A percentile compares a stretch with the other conserved stretches of the same genome.
Conservation (phyloP, 2,329 filamentous ascomycete species). For the Sporothrix dimorphospora region DNA sequence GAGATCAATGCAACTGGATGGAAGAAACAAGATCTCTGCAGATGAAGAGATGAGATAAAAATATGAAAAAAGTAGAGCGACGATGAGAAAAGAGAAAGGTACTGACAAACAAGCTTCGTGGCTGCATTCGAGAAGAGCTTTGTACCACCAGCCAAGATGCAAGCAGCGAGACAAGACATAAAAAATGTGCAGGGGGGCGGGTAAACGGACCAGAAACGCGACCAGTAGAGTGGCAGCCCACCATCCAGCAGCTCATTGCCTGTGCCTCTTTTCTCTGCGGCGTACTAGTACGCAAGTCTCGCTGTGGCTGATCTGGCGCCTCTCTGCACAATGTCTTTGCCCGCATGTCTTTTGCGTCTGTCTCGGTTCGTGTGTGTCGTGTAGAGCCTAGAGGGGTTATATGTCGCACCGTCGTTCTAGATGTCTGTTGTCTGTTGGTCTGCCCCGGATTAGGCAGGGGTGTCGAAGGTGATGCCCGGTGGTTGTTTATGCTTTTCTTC, state of each 20-base stretch:
- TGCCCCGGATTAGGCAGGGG: not conserved
- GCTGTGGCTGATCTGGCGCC: not conserved
- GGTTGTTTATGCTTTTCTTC: not conserved
- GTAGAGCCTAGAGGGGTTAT: not conserved
- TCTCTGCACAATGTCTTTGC: not conserved
- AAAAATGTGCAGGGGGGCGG: not conserved
- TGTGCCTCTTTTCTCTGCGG: not conserved
- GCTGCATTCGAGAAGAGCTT: not conserved
- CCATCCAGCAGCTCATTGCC: not conserved
- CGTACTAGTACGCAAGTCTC: not conserved
- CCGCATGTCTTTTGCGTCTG: not conserved
- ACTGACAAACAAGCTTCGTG: slow-evolving; percentile 10
- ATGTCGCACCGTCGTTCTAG: not conserved
- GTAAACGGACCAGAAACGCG: slow-evolving; percentile 17
- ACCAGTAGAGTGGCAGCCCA: not conserved
- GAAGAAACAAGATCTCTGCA: not conserved
- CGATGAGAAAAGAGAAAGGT: not conserved
- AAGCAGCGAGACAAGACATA: not conserved
- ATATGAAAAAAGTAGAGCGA: not conserved
- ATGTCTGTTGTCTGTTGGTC: not conserved
- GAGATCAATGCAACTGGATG: not conserved
- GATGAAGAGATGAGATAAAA: not conserved
- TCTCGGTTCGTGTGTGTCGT: not conserved
- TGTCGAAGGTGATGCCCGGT: not conserved
- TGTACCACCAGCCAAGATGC: not conserved